Percentiles rank a stretch among this genome's conserved stretches.
phyloP scores from a whole-genome alignment of 371 early-diverging fungal species.

The Parasitella parasitica region DNA sequence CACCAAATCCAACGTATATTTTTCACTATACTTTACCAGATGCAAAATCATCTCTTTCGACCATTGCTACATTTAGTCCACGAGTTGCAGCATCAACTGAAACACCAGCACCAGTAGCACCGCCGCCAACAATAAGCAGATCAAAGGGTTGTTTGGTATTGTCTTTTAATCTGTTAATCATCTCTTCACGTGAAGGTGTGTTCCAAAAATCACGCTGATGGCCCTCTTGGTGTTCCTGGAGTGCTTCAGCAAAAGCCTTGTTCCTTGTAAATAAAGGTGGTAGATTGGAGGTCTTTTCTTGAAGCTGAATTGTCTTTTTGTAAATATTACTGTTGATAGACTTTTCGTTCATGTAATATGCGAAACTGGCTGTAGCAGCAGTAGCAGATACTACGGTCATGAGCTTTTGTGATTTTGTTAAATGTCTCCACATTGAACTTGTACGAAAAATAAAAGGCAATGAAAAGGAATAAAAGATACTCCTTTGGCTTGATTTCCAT shows the following conservation, averaged over 20 bases:
- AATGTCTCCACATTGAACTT: conserved; percentile 42
- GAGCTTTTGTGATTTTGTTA: conserved; percentile 42
- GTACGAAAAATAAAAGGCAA: background rate
- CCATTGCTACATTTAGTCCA: conserved; percentile 95
- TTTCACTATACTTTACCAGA: conserved; percentile 72
- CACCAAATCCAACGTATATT: too few relatives aligned
- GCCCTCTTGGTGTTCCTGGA: conserved; percentile 26
- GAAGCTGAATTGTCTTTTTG: conserved; percentile 12
- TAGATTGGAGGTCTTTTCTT: conserved; percentile 15
- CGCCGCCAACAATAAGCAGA: conserved; percentile 97
- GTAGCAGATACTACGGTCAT: conserved; percentile 29
- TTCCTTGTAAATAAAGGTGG: conserved; percentile 27
- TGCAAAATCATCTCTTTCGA: conserved; percentile 98
- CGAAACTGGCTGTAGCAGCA: conserved; percentile 32
- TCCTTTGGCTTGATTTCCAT: background rate
- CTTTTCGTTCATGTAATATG: conserved; percentile 32
- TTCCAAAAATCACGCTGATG: conserved; percentile 64
- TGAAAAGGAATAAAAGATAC: conserved; percentile 2
- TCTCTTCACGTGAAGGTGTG: conserved; percentile 71
- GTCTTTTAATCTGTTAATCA: conserved; percentile 67
- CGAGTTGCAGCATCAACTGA: conserved; percentile 97
- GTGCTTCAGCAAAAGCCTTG: conserved; percentile 39
- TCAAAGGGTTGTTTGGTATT: conserved; percentile 70
- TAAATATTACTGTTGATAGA: conserved; percentile 9
- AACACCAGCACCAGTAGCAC: conserved; percentile 97